Evolutionary conservation across 495 filamentous ascomycete genomes (phyloP).

Genomic region (Aspergillus coremiiformis): DNA sequence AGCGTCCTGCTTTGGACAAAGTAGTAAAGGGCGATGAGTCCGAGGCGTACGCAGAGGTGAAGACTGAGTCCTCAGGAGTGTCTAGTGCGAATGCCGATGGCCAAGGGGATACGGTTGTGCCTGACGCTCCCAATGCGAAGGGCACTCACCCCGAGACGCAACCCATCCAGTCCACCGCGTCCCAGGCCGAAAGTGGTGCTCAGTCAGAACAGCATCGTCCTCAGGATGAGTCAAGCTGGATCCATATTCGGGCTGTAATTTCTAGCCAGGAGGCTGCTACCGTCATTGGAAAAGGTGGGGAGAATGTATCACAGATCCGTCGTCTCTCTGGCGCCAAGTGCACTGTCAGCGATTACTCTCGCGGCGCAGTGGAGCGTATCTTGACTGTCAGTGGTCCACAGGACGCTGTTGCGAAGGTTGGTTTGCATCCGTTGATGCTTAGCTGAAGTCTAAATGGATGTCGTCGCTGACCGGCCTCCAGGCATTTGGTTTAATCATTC

Average conservation of each 20-base stretch:
- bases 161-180: constrained; percentile 59
- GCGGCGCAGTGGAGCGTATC: constrained; percentile 93
- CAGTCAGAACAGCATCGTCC: constrained; percentile 45
- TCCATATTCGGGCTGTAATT: constrained; percentile 92
- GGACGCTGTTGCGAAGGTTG: constrained; percentile 94
- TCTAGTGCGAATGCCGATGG: constrained; percentile 32
- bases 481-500: constrained; percentile 97
- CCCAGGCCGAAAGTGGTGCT: constrained; percentile 45
- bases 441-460: not conserved
- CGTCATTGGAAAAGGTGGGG: constrained; percentile 95
- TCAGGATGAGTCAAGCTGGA: constrained; percentile 90
- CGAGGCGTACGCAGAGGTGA: constrained; percentile 43
- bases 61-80: constrained; percentile 47
- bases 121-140: constrained; percentile 59
- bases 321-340: constrained; percentile 91
- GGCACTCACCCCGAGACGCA: constrained; percentile 42
- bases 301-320: constrained; percentile 94
- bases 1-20: constrained; percentile 94
- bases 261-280: constrained; percentile 95
- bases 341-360: constrained; percentile 95
- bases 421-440: constrained; percentile 14
- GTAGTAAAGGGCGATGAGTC: constrained; percentile 56
- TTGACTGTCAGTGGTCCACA: constrained; percentile 92
- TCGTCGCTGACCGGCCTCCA: constrained; percentile 30
- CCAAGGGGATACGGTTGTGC: constrained; percentile 62